A percentile compares a stretch with the other conserved stretches of the same genome.
phyloP scores from a whole-genome alignment of 208 protist genomes.

The Trichomonas tenax region DNA sequence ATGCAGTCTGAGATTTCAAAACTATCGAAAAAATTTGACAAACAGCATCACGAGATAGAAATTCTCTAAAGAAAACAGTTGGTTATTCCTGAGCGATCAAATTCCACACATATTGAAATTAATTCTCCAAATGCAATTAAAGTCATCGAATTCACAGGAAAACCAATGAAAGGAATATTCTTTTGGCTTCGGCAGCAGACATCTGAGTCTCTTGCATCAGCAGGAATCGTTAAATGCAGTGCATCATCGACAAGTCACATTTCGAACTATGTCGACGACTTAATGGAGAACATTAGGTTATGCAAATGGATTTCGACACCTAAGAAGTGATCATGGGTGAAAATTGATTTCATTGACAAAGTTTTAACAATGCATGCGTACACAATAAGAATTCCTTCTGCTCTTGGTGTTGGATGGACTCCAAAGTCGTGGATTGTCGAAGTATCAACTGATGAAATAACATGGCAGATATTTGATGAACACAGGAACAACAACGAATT shows the following conservation, averaged over 20 bases:
- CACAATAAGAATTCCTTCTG: neutral
- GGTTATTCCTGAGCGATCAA: neutral
- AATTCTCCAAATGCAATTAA: neutral
- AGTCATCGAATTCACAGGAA: neutral
- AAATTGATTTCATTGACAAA: neutral
- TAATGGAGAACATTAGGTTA: neutral
- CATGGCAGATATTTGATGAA: neutral
- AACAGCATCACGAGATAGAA: neutral
- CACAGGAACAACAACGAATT: neutral
- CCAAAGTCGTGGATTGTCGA: neutral
- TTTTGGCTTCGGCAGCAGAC: neutral
- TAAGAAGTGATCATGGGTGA: neutral
- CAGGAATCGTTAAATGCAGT: neutral
- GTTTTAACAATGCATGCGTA: neutral
- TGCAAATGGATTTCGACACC: neutral
- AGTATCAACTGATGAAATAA: neutral
- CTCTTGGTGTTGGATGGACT: neutral
- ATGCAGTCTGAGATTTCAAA: neutral
- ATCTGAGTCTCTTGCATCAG: neutral
- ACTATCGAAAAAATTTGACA: neutral
- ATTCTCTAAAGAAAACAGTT: neutral
- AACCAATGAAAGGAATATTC: neutral
- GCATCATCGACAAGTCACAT: neutral
- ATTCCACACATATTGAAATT: neutral
- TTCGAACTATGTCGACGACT: neutral